Base-by-base conservation (phyloP, 805 yeast genomes). In the Kluyveromyces siamensis region DNA sequence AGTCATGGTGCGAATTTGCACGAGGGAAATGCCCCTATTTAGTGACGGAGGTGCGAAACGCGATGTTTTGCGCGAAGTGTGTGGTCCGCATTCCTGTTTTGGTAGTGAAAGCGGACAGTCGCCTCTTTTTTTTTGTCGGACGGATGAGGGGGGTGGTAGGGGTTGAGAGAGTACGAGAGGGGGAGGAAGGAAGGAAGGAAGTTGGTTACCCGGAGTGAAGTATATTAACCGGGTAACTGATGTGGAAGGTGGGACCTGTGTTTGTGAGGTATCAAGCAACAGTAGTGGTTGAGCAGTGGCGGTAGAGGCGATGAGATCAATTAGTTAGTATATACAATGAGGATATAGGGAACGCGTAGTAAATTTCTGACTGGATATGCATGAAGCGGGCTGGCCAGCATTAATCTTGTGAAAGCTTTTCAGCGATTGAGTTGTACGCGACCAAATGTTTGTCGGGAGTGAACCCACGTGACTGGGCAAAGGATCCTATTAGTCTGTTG, bases 401-500 rank as follows among this genome's bases (percentile, higher is more conserved):
- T 8, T 37, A 10, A 6, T 37, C 16, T 18, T 37, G 10, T 11
- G 40, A 18, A 10, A 17, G 40, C 18, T 27, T 25, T 30, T 44
- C 41, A 47, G 48, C 48, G 42, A 51, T 44, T 37, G 19, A 41
- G 37, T 69, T 52, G 50, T 59, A 56, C 42, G 69, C 62, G 56
- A 59, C 62, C 70, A 77, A 52, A 63, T 76, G 40, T 64, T 72
- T 67, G 50, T 63, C 67, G n/a, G 80, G 80, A 37, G 69, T 67
- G 45, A 76, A 66, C 35, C 78, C 68, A 54, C 65, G 71, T 58
- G 60, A 50, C 52, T 73, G 72, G 53, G 74, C 71, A 65, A 68
- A 60, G 14, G 72, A 74, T 0, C 91, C 93, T 30, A 87, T 70
- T 47, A 75, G 61, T 41, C 77, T 65, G 62, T 83, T 89, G 42